Conservation (phyloP, 2,329 filamentous ascomycete genomes). For the Ophiocordyceps robertsii region DNA sequence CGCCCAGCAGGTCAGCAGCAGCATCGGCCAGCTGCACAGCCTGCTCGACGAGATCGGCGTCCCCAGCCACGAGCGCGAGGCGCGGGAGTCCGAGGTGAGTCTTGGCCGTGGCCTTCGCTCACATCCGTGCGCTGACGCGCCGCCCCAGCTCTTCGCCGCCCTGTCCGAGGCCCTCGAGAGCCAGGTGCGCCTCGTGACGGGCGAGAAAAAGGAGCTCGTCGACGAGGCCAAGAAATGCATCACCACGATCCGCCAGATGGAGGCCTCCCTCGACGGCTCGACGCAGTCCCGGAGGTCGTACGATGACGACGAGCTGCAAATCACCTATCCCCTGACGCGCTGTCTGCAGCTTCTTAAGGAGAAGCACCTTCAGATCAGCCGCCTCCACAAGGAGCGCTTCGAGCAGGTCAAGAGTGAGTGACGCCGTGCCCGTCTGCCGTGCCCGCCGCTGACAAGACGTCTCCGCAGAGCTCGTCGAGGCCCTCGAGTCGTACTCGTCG, state of each 20-base stretch:
- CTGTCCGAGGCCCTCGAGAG: conserved; percentile 85
- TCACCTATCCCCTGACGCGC: conserved; percentile 71
- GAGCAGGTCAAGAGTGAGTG: conserved; percentile 84
- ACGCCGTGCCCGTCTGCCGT: not conserved
- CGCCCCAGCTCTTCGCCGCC: conserved; percentile 71
- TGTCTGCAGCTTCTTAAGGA: conserved; percentile 76
- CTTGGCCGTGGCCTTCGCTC: not conserved
- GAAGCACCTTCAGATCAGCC: conserved; percentile 68
- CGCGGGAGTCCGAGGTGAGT: conserved; percentile 70
- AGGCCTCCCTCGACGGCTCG: conserved; percentile 70
- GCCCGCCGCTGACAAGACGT: not conserved
- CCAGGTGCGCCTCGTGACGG: conserved; percentile 71
- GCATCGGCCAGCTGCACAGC: conserved; percentile 83
- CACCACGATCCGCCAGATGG: conserved; percentile 83
- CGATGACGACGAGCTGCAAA: conserved; percentile 53
- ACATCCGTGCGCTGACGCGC: not conserved
- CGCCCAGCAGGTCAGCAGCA: conserved; percentile 87
- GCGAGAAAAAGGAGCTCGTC: conserved; percentile 82
- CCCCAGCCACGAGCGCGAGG: conserved; percentile 82
- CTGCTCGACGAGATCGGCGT: conserved; percentile 97
- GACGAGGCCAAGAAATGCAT: conserved; percentile 81
- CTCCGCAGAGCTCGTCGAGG: conserved; percentile 68
- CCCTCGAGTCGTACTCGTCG: conserved; percentile 89
- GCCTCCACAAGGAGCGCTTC: conserved; percentile 78
- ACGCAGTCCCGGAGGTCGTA: conserved; percentile 44